Evolutionary conservation across 768 basidiomycete species (phyloP), one percentile per base, ranked within the genome.

Genomic region (Lepiota brunneoincarnata): DNA sequence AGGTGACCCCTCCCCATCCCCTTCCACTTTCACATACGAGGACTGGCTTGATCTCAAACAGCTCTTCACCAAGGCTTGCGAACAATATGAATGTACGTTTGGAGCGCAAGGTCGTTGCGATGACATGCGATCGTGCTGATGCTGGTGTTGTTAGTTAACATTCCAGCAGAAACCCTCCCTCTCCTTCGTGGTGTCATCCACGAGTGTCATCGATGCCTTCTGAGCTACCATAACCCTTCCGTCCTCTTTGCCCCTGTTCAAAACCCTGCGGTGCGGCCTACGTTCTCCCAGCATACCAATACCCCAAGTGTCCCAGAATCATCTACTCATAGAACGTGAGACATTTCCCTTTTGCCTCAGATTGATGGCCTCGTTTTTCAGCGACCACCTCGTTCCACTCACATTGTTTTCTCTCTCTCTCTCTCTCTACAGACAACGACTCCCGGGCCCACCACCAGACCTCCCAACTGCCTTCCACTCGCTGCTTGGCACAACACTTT

Each of bases 41-140:
- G 85, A 87, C 61, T 87, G 86, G 87, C 76, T 82, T 49, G 80
- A 82, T 65, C 69, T 87, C 40, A 87, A 86, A 64, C 81, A 83
- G 53, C 71, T 86, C 9, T 85, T 84, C 63, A 68, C 72, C 0
- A 74, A 75, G 46, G 83, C 84, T 17, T 72, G 76, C 2, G 79
- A 84, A 56, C 72, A 76, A 54, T 85, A 82, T 58, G 84, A 87
- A 58, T 70, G 84, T 84, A 63, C 58, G 78, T 73, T 14, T 23
- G 21, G 28, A 17, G 18, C 37, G 35, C 26, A 50, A 43, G 45
- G 18, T 42, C 7, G 15, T 36, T 18, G 28, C 35, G 39, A 37
- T 55, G 17, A 15, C 38, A 21, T 39, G 11, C 37, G 38, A 44
- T 18, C 18, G 6, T 31, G 11, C 37, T 53, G 18, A 52, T 53